Evolutionary conservation across 495 filamentous ascomycete species (phyloP).

Genomic region (Hypomontagnella submonticulosa): DNA sequence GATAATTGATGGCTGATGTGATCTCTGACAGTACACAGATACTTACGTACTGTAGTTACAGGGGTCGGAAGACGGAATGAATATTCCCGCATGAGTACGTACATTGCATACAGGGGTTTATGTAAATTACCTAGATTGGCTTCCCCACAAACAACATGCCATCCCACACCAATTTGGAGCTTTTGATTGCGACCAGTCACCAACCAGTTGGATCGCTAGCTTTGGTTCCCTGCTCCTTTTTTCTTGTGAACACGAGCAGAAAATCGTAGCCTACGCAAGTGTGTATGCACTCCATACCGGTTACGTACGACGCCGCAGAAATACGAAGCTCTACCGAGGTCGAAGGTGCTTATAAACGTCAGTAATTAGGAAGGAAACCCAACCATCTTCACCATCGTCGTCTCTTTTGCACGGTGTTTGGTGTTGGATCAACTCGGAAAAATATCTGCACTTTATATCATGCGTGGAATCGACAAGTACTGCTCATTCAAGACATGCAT

Average conservation of each 20-base stretch:
- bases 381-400: not conserved
- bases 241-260: constrained; percentile 35
- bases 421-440: too few species aligned
- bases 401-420: too few species aligned
- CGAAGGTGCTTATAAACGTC: constrained; percentile 2
- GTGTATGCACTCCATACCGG: constrained; percentile 12
- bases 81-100: constrained; percentile 19
- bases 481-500: not conserved
- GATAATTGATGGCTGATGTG: too few species aligned
- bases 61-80: constrained; percentile 28
- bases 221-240: constrained; percentile 13
- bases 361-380: not conserved
- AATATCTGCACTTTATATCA: not conserved
- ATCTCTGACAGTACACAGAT: too few species aligned
- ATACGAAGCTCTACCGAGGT: constrained; percentile 32
- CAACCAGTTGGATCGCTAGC: constrained; percentile 31
- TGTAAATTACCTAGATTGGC: constrained; percentile 20
- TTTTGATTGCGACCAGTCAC: constrained; percentile 36
- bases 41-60: too few species aligned
- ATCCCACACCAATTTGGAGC: constrained; percentile 32
- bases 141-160: constrained; percentile 43
- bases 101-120: constrained; percentile 19
- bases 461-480: not conserved
- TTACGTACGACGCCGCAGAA: constrained; percentile 13
- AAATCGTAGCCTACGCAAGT: constrained; percentile 13